Conservation (phyloP, 495 filamentous ascomycete genomes). For the Rhizodiscina lignyota region DNA sequence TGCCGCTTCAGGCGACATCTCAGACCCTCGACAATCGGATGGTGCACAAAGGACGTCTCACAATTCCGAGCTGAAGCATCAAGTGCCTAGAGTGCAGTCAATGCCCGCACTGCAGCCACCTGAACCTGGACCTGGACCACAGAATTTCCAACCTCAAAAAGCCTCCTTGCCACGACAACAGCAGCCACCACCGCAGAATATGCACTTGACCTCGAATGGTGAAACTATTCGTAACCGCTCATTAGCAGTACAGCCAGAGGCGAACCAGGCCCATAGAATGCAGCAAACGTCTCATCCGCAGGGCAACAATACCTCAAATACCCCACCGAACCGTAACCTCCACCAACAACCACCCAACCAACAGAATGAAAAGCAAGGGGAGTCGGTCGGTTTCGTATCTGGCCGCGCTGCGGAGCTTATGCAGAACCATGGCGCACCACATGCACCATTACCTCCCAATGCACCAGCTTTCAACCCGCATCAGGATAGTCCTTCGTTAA, state of each 20-base stretch:
- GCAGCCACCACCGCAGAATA: too few relatives aligned
- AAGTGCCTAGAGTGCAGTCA: too few relatives aligned
- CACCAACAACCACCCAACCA: background rate
- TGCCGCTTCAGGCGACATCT: too few relatives aligned
- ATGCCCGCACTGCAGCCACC: too few relatives aligned
- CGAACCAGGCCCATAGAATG: background rate
- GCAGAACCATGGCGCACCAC: slow-evolving; percentile 10
- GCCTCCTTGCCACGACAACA: too few relatives aligned
- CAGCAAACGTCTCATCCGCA: background rate
- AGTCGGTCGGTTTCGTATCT: slow-evolving; percentile 54
- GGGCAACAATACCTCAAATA: slow-evolving; percentile 3
- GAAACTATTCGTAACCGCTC: background rate
- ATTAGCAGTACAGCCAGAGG: background rate
- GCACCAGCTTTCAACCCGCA: slow-evolving; percentile 62
- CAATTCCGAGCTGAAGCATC: too few relatives aligned
- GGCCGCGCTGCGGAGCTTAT: slow-evolving; percentile 44
- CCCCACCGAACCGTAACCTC: background rate
- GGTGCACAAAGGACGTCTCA: too few relatives aligned
- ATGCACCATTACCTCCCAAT: slow-evolving; percentile 22
- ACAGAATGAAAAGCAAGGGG: background rate
- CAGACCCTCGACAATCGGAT: too few relatives aligned
- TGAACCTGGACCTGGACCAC: too few relatives aligned
- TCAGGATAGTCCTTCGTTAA: slow-evolving; percentile 70
- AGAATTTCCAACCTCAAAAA: too few relatives aligned
- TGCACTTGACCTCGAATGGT: slow-evolving; percentile 2